These are phyloP conservation scores for Penicillium samsonianum DNA, from an alignment of 495 filamentous ascomycete species.

Conservation along the genomic window DNA sequence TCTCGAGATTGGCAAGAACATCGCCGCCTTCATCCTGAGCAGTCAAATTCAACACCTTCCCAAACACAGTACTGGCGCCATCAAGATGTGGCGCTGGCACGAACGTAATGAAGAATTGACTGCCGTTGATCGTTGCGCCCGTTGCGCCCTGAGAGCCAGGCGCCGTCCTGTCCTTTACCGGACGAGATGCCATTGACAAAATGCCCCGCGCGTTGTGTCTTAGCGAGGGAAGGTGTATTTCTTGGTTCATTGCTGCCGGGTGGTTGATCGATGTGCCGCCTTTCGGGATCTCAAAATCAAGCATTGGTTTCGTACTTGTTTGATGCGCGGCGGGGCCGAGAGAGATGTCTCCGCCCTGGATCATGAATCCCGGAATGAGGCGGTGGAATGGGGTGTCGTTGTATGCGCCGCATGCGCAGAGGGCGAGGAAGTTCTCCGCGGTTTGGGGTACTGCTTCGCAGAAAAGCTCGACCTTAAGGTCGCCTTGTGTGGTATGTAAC, in stretches of 20 bases:
- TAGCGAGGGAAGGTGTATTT: constrained; percentile 77
- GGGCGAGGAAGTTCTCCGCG: constrained; percentile 93
- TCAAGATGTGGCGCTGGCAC: constrained; percentile 88
- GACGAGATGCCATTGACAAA: constrained; percentile 88
- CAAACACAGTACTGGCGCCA: constrained; percentile 92
- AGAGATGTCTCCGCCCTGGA: constrained; percentile 83
- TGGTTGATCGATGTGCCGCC: constrained; percentile 85
- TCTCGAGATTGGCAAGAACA: constrained; percentile 63
- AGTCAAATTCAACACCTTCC: constrained; percentile 63
- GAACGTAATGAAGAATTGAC: constrained; percentile 91
- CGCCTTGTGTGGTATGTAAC: constrained; percentile 85
- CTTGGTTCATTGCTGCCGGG: constrained; percentile 77
- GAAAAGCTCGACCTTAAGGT: constrained; percentile 95
- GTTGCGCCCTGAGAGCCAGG: constrained; percentile 47
- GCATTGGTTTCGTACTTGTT: constrained; percentile 38
- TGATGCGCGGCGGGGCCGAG: constrained; percentile 53
- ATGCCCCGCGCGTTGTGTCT: constrained; percentile 85
- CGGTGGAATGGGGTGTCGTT: constrained; percentile 89
- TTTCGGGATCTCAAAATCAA: constrained; percentile 62
- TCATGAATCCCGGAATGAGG: constrained; percentile 86
- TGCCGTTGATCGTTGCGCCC: constrained; percentile 79
- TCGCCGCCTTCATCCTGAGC: constrained; percentile 48
- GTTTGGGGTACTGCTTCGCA: constrained; percentile 93
- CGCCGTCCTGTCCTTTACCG: constrained; percentile 56
- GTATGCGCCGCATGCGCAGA: constrained; percentile 89